These are phyloP conservation scores for Geosmithia flava DNA, from an alignment of 2,329 filamentous ascomycete genomes.

Conservation along the genomic window DNA sequence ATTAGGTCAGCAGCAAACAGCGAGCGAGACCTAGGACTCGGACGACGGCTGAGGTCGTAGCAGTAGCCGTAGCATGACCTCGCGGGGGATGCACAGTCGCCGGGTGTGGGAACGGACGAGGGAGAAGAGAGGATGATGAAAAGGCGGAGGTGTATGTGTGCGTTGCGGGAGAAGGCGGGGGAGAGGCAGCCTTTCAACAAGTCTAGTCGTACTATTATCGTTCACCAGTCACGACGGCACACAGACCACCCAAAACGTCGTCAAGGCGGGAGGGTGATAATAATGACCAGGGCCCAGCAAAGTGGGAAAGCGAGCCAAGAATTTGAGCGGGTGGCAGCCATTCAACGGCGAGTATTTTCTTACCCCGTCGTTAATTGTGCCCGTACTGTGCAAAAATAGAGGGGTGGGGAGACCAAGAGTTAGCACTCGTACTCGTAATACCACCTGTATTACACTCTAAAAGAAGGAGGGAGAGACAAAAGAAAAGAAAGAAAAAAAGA, in stretches of 20 bases:
- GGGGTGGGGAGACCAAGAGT: too few species aligned
- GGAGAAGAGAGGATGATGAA: background rate
- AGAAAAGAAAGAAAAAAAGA: too few species aligned
- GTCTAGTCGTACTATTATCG: background rate
- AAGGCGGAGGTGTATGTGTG: background rate
- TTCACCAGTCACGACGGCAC: background rate
- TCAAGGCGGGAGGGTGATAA: background rate
- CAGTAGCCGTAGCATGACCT: background rate
- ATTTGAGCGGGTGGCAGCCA: background rate
- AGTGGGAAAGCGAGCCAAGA: background rate
- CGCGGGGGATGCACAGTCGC: background rate
- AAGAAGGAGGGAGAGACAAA: too few species aligned
- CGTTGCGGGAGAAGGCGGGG: background rate
- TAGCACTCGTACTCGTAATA: too few species aligned
- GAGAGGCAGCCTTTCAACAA: background rate
- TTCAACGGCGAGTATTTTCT: background rate
- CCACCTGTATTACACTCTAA: too few species aligned
- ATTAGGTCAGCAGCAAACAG: background rate
- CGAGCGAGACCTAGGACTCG: background rate
- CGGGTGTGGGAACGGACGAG: background rate
- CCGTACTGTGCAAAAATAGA: background rate
- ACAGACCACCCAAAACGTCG: background rate
- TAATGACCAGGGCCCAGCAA: background rate
- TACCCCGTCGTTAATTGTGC: background rate
- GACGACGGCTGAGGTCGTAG: background rate